A percentile compares a stretch with the other conserved stretches of the same genome.
These are phyloP conservation scores for Buxus sempervirens DNA, from an alignment of 164 flowering plant genomes.

Conservation along the genomic window DNA sequence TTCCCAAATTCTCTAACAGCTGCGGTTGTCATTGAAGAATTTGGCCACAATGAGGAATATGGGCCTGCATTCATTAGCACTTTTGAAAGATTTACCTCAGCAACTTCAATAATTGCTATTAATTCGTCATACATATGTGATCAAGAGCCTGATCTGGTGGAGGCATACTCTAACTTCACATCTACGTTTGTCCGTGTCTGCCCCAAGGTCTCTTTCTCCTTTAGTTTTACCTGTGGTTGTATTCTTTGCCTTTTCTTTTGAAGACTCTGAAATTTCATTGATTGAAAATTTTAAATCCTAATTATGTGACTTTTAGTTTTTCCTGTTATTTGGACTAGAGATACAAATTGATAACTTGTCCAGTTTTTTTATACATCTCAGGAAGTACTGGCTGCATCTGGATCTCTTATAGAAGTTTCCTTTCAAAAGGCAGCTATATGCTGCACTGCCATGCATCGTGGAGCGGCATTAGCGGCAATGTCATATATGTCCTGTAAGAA, in stretches of 20 bases:
- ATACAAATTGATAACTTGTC: constrained; percentile 7
- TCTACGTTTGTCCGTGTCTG: constrained; percentile 64
- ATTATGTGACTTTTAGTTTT: not conserved
- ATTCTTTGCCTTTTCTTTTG: not conserved
- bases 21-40: constrained; percentile 82
- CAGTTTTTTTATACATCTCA: constrained; percentile 22
- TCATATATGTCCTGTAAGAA: constrained; percentile 86
- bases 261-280: not conserved
- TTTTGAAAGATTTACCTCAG: constrained; percentile 74
- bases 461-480: constrained; percentile 97
- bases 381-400: constrained; percentile 76
- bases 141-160: constrained; percentile 97
- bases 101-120: constrained; percentile 76
- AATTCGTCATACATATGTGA: constrained; percentile 96
- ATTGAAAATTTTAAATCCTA: no score
- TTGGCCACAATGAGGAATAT: constrained; percentile 83
- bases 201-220: constrained; percentile 52
- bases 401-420: constrained; percentile 76
- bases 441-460: constrained; percentile 99
- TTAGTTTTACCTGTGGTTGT: constrained; percentile 2
- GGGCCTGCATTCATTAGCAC: constrained; percentile 70
- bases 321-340: not conserved
- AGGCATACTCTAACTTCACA: constrained; percentile 81
- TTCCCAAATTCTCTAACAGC: constrained; percentile 37
- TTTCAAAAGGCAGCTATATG: constrained; percentile 96